Evolutionary conservation across 345 rosid genomes (phyloP), one percentile per base, ranked within the genome.

Genomic region (Xanthoceras sorbifolium): DNA sequence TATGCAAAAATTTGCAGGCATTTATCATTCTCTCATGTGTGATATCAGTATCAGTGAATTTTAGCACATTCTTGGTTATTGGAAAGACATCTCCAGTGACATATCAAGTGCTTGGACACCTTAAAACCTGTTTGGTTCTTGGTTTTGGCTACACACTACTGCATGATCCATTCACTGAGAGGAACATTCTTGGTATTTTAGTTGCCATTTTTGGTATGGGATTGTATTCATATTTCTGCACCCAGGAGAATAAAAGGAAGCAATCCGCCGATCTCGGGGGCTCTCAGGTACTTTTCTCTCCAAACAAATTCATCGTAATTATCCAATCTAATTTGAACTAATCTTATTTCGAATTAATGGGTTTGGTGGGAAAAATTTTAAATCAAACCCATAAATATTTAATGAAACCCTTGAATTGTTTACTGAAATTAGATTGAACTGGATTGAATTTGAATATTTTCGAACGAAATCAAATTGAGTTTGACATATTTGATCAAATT

Each of bases 1-100:
- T 74, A 48, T 4, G 60, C n/a, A n/a, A 50, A 48, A 31, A 14
- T 4, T 9, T 78, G 91, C 91, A 93, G 99, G 89, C 80, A 1
- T 96, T 96, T 74, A 93, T 96, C 82, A 79, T 89, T 38, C 82
- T 96, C 4, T 96, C 99, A 6, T 96, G 99, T 79, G 23, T 93
- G 28, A 93, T 96, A 78, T 82, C 99, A n/a, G 99, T 96, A 57
- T 80, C 97, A 5, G 99, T 96, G 76, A 96, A 96, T 88, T 96
- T 96, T 77, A 96, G 99, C 80, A 96, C 99, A 3, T 96, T 96
- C 81, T 82, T 96, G 88, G 99, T 96, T 32, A 92, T 96, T 44
- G 99, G 99, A n/a, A 96, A 93, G 86, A 96, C 99, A 67, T 96
- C 99, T 2, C 99, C 99, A 0, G 97, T 96, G 29, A 93, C 99